phyloP scores from a whole-genome alignment of 441 rosid genomes.

The Pelargonium myrrhifolium region DNA sequence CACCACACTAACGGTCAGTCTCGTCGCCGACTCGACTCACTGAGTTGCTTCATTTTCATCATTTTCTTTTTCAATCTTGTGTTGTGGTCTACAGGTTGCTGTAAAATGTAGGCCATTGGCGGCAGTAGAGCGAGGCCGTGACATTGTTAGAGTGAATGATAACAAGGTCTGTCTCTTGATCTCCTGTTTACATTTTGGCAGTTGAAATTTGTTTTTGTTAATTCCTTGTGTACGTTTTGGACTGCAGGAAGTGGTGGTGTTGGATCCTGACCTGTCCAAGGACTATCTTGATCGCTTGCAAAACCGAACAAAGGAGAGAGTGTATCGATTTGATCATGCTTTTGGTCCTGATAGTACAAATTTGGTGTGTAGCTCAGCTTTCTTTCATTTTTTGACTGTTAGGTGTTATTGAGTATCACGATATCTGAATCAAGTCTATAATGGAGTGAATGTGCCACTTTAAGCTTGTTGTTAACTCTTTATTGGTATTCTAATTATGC shows the following conservation, averaged over 20 bases:
- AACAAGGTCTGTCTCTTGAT: constrained; percentile 34
- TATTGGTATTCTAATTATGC: constrained; percentile 4
- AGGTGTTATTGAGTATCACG: background rate
- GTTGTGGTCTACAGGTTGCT: constrained; percentile 49
- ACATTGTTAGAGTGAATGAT: constrained; percentile 64
- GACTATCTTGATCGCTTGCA: constrained; percentile 76
- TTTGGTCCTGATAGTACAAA: constrained; percentile 66
- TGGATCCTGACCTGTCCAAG: constrained; percentile 78
- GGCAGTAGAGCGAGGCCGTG: constrained; percentile 55
- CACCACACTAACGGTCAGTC: constrained; percentile 67
- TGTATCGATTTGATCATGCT: constrained; percentile 70
- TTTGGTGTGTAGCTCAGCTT: constrained; percentile 32
- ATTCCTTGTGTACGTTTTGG: too few relatives aligned
- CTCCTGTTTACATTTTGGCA: background rate
- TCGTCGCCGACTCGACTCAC: constrained; percentile 1
- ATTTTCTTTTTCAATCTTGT: background rate
- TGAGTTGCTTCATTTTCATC: background rate
- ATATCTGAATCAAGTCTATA: too few relatives aligned
- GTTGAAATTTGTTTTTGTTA: background rate
- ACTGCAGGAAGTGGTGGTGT: constrained; percentile 65
- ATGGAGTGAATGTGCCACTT: background rate
- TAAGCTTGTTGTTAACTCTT: background rate
- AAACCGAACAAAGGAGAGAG: constrained; percentile 76
- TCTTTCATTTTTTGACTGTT: constrained; percentile 11
- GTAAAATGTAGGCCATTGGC: constrained; percentile 72